Percentiles rank a stretch among this genome's conserved stretches.
phyloP scores from a whole-genome alignment of 208 protist genomes.

The Acanthamoeba lenticulata region DNA sequence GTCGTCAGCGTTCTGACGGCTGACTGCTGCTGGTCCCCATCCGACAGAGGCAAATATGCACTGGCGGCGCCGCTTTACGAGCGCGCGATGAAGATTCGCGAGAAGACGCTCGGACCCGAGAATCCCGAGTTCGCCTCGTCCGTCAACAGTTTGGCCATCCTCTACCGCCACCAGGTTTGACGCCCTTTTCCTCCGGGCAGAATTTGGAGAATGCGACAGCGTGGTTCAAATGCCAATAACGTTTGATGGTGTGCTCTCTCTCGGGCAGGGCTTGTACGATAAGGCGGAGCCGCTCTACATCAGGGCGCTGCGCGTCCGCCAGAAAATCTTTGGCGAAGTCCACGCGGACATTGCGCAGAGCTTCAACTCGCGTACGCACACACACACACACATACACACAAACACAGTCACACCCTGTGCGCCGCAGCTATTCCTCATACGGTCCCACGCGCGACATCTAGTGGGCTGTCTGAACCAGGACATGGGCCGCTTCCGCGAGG shows the following conservation, averaged over 20 bases:
- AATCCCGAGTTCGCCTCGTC: constrained; percentile 5
- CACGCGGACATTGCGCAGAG: constrained; percentile 32
- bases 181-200: too few species aligned
- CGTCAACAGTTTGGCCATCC: constrained; percentile 32
- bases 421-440: too few species aligned
- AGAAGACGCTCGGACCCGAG: constrained; percentile 32
- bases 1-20: not conserved
- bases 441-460: not conserved
- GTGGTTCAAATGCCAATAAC: not conserved
- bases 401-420: too few species aligned
- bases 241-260: not conserved
- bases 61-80: constrained; percentile 7
- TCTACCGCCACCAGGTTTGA: constrained; percentile 18
- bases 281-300: constrained; percentile 37
- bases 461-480: constrained; percentile 65
- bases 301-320: not conserved
- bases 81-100: not conserved
- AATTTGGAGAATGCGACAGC: too few species aligned
- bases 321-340: constrained; percentile 51
- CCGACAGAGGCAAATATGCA: constrained; percentile 37
- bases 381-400: too few species aligned
- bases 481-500: constrained; percentile 42
- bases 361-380: constrained; percentile 2
- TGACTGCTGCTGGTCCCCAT: too few species aligned
- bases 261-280: not conserved